A percentile compares a stretch with the other conserved stretches of the same genome.
phyloP scores from a whole-genome alignment of 2,329 filamentous ascomycete species.

The Penicillium frequentans region DNA sequence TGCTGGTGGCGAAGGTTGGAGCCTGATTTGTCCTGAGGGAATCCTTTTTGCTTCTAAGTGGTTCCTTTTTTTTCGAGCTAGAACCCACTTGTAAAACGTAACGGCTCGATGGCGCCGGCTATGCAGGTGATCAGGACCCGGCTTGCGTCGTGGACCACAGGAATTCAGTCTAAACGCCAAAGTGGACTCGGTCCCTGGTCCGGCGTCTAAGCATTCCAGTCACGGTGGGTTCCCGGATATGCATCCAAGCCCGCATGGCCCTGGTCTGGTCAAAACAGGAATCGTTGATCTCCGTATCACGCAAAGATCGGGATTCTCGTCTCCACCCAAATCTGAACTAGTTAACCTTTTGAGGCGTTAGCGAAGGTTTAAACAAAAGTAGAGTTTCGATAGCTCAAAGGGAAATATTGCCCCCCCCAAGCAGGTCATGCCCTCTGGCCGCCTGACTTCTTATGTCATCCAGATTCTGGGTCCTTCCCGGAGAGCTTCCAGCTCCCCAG shows the following conservation, averaged over 20 bases:
- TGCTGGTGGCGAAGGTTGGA: background rate
- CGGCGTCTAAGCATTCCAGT: constrained; percentile 35
- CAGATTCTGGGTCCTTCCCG: background rate
- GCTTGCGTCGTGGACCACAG: constrained; percentile 6
- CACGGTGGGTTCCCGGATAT: constrained; percentile 25
- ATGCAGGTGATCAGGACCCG: constrained; percentile 34
- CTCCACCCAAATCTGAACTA: background rate
- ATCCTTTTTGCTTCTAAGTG: background rate
- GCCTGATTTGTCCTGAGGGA: background rate
- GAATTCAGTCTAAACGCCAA: constrained; percentile 17
- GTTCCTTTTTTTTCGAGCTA: background rate
- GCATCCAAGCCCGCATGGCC: constrained; percentile 23
- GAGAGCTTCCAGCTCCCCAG: background rate
- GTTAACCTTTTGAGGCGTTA: background rate
- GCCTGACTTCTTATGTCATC: background rate
- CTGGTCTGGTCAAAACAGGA: constrained; percentile 5
- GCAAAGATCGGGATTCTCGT: background rate
- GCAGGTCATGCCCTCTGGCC: background rate
- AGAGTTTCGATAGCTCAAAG: background rate
- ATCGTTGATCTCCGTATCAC: background rate
- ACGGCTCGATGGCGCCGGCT: constrained; percentile 24
- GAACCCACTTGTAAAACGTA: constrained; percentile 1
- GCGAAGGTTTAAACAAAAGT: background rate
- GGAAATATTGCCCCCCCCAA: background rate
- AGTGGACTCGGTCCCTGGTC: constrained; percentile 26